phyloP scores from a whole-genome alignment of 768 basidiomycete species.

The Agrocybe chaxingu region DNA sequence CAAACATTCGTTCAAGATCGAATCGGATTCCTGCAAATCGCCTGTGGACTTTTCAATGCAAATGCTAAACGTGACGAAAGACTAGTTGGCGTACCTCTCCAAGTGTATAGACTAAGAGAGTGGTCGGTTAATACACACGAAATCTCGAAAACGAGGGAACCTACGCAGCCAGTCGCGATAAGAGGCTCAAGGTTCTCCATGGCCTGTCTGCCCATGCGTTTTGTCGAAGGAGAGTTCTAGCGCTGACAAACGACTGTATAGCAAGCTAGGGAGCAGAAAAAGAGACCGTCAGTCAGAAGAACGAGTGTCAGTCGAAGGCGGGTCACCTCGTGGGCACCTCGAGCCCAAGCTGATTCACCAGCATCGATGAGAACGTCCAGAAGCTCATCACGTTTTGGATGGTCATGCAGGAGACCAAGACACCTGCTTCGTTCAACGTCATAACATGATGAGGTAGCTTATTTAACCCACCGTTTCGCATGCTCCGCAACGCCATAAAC shows the following conservation, averaged over 20 bases:
- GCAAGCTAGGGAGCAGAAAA: conserved; percentile 43
- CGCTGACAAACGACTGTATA: conserved; percentile 58
- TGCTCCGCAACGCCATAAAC: conserved; percentile 70
- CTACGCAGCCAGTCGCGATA: conserved; percentile 60
- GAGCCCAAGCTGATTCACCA: conserved; percentile 66
- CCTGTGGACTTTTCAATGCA: conserved; percentile 31
- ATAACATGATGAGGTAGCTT: not conserved
- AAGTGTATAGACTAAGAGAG: conserved; percentile 49
- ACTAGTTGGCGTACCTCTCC: conserved; percentile 49
- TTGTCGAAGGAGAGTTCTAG: conserved; percentile 48
- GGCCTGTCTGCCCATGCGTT: conserved; percentile 53
- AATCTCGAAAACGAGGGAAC: conserved; percentile 20
- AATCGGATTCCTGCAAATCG: conserved; percentile 50
- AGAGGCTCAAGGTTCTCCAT: conserved; percentile 46
- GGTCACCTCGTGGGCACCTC: conserved; percentile 71
- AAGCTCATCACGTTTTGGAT: conserved; percentile 59
- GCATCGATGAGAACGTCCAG: conserved; percentile 62
- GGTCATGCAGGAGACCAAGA: conserved; percentile 55
- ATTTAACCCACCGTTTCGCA: conserved; percentile 47
- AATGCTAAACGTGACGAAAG: not conserved
- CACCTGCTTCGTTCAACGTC: conserved; percentile 37
- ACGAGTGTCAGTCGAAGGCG: not conserved
- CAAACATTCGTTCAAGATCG: conserved; percentile 53
- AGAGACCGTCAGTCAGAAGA: not conserved
- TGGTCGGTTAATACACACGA: not conserved